Conservation (phyloP, 1,139 yeast species). For the Lodderomyces jiufengensis region DNA sequence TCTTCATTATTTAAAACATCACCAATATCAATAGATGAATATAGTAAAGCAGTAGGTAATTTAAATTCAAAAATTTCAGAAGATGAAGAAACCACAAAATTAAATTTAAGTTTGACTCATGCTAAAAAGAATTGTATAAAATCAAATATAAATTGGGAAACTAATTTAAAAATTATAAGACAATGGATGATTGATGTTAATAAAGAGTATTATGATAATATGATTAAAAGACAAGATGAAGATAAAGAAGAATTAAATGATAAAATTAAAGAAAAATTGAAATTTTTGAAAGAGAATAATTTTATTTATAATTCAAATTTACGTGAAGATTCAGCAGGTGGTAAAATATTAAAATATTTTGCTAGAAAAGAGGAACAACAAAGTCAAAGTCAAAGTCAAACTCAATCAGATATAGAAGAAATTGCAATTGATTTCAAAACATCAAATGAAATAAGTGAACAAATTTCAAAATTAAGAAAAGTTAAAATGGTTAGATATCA, state of each 20-base stretch:
- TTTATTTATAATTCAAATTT: conserved; percentile 33
- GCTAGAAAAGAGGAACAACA: conserved; percentile 15
- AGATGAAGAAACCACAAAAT: conserved; percentile 16
- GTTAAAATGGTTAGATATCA: conserved; percentile 83
- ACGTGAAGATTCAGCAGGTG: conserved; percentile 53
- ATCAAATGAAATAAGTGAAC: conserved; percentile 52
- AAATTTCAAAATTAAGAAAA: conserved; percentile 59
- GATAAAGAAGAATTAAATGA: conserved; percentile 5
- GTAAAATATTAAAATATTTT: conserved; percentile 50
- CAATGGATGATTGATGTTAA: conserved; percentile 58
- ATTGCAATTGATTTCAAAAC: conserved; percentile 41
- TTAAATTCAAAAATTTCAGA: conserved; percentile 45
- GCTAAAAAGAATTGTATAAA: conserved; percentile 83
- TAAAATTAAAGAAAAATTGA: conserved; percentile 34
- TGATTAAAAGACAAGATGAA: conserved; percentile 20
- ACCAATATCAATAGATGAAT: conserved; percentile 72
- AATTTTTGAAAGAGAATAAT: conserved; percentile 24
- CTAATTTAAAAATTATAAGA: conserved; percentile 67
- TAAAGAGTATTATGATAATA: conserved; percentile 28
- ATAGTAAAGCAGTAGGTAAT: conserved; percentile 81
- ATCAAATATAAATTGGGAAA: conserved; percentile 85
- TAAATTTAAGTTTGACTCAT: conserved; percentile 79
- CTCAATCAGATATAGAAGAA: conserved; percentile 23
- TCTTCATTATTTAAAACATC: conserved; percentile 76
- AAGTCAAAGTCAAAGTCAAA: conserved; percentile 21